Percentiles rank a stretch among this genome's conserved stretches.
These are phyloP conservation scores for Nitzschia inconspicua DNA, from an alignment of 108 stramenopile genomes.

Conservation along the genomic window DNA sequence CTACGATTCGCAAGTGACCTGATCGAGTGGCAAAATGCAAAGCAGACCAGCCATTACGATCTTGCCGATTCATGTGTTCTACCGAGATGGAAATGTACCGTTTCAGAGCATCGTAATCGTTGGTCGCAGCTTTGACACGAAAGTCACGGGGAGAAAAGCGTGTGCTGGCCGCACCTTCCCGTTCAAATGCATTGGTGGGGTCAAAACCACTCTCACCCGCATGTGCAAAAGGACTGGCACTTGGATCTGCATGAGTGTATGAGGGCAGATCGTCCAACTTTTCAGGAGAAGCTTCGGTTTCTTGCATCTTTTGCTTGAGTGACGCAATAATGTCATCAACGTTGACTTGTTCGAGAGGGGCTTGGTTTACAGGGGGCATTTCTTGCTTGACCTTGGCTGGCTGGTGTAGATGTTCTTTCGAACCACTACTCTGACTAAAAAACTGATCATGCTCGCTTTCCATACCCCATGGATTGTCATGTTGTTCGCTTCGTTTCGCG, in stretches of 20 bases:
- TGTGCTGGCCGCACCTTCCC: constrained; percentile 9
- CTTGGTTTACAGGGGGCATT: no score
- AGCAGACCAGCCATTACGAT: constrained; percentile 31
- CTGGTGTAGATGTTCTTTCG: background rate
- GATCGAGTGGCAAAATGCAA: constrained; percentile 23
- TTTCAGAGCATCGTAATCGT: constrained; percentile 11
- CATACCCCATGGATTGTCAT: background rate
- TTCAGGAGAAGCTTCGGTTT: background rate
- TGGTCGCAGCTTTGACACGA: constrained; percentile 23
- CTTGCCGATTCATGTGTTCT: constrained; percentile 21
- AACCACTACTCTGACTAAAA: background rate
- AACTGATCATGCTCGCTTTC: background rate
- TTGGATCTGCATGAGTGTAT: background rate
- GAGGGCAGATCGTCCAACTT: background rate
- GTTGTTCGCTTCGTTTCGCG: background rate
- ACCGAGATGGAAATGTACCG: background rate
- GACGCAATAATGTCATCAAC: constrained; percentile 24
- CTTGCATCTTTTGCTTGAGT: constrained; percentile 4
- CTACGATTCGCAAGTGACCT: background rate
- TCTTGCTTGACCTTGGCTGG: background rate
- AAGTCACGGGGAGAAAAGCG: constrained; percentile 27
- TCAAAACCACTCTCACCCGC: background rate
- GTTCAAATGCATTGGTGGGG: background rate
- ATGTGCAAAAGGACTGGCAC: no score
- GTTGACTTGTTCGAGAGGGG: background rate